Conservation (phyloP, 257 asterid species). For the Petunia secreta region DNA sequence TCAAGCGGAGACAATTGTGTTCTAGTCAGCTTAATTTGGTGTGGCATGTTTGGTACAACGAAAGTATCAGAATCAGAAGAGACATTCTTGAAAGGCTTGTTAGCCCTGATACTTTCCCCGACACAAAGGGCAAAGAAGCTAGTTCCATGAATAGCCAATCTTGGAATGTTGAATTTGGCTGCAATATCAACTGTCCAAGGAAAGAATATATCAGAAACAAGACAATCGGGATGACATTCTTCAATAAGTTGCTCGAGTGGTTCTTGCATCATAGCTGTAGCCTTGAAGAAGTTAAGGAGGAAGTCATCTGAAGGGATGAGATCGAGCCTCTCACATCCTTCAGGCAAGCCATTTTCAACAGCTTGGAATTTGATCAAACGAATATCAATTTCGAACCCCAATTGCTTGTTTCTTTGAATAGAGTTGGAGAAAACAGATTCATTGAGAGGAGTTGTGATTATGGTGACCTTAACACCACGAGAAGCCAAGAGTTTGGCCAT, state of each 20-base stretch:
- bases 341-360: slow-evolving; percentile 11
- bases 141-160: slow-evolving; percentile 55
- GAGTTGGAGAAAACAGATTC: slow-evolving; percentile 19
- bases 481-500: slow-evolving; percentile 34
- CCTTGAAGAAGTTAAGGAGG: slow-evolving; percentile 7
- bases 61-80: slow-evolving; percentile 40
- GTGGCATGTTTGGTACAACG: slow-evolving; percentile 41
- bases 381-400: slow-evolving; percentile 24
- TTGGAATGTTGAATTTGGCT: slow-evolving; percentile 27
- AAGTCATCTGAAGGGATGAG: slow-evolving; percentile 3
- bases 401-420: neutral
- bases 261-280: slow-evolving; percentile 24
- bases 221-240: slow-evolving; percentile 15
- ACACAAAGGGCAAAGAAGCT: slow-evolving; percentile 42
- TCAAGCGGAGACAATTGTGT: slow-evolving; percentile 28
- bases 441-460: slow-evolving; percentile 23
- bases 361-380: slow-evolving; percentile 22
- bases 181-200: slow-evolving; percentile 32
- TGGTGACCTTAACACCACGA: slow-evolving; percentile 29
- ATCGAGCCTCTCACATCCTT: neutral
- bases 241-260: slow-evolving; percentile 26
- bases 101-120: neutral
- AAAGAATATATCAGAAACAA: slow-evolving; percentile 32
- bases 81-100: slow-evolving; percentile 38
- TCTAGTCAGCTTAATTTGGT: slow-evolving; percentile 30